Evolutionary conservation across 192 early-diverging fungal genomes (phyloP).

Genomic region (Coemansia javaensis): DNA sequence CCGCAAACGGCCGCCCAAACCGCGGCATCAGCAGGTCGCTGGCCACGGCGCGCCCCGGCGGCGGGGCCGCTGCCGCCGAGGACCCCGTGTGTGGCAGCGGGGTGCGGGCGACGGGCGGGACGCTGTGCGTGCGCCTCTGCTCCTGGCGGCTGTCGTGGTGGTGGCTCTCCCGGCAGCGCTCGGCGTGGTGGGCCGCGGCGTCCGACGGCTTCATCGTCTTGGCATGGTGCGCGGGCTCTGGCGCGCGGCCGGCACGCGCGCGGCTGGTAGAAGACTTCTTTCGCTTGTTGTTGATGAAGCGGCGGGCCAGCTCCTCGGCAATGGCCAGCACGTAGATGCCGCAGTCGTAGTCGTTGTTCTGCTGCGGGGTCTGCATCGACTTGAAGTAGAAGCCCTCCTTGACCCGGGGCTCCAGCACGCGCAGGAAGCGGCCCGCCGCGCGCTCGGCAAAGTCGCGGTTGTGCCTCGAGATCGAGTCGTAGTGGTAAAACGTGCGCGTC

Average conservation of each 20-base stretch:
- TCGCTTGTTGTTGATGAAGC: constrained; percentile 39
- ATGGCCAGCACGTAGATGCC: constrained; percentile 49
- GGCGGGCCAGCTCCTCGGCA: constrained; percentile 41
- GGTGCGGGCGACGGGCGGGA: constrained; percentile 4
- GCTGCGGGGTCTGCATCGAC: constrained; percentile 52
- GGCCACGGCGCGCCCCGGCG: constrained; percentile 20
- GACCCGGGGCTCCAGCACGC: constrained; percentile 33
- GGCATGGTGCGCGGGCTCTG: not conserved
- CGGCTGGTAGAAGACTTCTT: too few species aligned
- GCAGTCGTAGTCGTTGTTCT: constrained; percentile 50
- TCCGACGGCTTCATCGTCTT: too few species aligned
- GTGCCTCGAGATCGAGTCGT: constrained; percentile 45
- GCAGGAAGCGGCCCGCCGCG: constrained; percentile 35
- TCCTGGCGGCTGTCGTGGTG: too few species aligned
- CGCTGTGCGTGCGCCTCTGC: constrained; percentile 10
- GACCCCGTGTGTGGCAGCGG: not conserved
- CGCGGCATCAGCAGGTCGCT: constrained; percentile 44
- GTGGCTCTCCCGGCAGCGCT: too few species aligned
- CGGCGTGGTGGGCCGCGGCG: too few species aligned
- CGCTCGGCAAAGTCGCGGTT: constrained; percentile 48
- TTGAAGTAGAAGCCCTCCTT: constrained; percentile 50
- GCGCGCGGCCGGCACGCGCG: too few species aligned
- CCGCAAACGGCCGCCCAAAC: constrained; percentile 24
- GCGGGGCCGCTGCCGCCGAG: constrained; percentile 3
- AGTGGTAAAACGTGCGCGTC: constrained; percentile 50